Base-by-base conservation (phyloP, 352 stramenopile species). In the Aphanomyces astaci region DNA sequence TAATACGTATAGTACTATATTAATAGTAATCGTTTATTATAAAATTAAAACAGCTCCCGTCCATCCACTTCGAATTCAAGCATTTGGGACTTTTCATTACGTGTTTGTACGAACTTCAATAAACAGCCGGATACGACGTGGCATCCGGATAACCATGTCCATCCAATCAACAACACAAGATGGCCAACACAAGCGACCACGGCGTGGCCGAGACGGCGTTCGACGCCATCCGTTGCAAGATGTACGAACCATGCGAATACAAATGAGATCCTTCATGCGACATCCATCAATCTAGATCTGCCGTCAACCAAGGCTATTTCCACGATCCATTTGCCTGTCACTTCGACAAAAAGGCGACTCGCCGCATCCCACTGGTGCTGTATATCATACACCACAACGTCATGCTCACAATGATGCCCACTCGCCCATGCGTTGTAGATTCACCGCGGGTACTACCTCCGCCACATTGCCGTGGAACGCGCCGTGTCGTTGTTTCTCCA, bases 201-300 rank as follows among this genome's bases (percentile, higher is more conserved):
- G 88, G 87, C 70, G 83, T 91, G 53, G 86, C 83, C 9, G 83
- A 91, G 76, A 91, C 83, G 52, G 81, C 83, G 27, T 77, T 87
- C 22, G 83, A 91, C 70, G 81, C 83, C 51, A 73, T 80, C 40
- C 88, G 88, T 66, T 91, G 83, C 73, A 91, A 91, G 67, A 73
- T 89, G 83, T 91, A 73, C 13, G n/a, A n/a, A n/a, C n/a, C n/a
- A n/a, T n/a, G n/a, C n/a, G n/a, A n/a, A n/a, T n/a, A n/a, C n/a
- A n/a, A n/a, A n/a, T n/a, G n/a, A n/a, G n/a, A n/a, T n/a, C 1
- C 56, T 15, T 33, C 9, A 65, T 9, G 39, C 53, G 24, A 19
- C 30, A n/a, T 49, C 10, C 22, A 27, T 19, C 22, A 4, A 4
- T 45, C 45, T 63, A 91, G 83, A 28, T 91, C 83, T 11, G 79